These are phyloP conservation scores for Erodium moschatum DNA, from an alignment of 441 rosid genomes.

Conservation along the genomic window DNA sequence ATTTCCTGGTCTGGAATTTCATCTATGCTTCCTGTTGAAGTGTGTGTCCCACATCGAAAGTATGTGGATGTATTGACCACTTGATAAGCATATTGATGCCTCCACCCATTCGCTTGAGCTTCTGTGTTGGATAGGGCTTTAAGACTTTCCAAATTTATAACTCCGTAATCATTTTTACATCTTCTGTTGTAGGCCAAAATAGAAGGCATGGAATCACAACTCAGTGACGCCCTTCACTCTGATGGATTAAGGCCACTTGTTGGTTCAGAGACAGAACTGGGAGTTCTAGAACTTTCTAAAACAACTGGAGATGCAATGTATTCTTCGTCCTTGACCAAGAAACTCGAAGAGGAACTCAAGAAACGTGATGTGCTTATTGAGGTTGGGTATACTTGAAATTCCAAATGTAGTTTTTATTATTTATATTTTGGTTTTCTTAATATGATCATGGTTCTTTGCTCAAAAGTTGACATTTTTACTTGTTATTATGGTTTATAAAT, in stretches of 20 bases:
- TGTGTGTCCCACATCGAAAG: too few species aligned
- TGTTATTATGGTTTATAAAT: neutral
- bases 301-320: slow-evolving; percentile 46
- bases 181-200: slow-evolving; percentile 51
- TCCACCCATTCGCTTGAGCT: too few species aligned
- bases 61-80: too few species aligned
- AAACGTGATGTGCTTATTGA: slow-evolving; percentile 96
- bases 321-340: slow-evolving; percentile 71
- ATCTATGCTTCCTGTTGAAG: slow-evolving; percentile 7
- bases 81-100: too few species aligned
- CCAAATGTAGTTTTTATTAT: neutral
- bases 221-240: slow-evolving; percentile 48
- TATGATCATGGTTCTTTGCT: slow-evolving; percentile 7
- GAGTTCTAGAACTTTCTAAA: slow-evolving; percentile 36
- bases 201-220: slow-evolving; percentile 58
- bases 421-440: neutral
- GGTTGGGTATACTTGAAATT: slow-evolving; percentile 40
- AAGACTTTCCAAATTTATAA: slow-evolving; percentile 14
- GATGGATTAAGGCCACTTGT: slow-evolving; percentile 34
- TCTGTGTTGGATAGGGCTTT: too few species aligned
- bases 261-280: slow-evolving; percentile 38
- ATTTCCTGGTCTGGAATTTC: slow-evolving; percentile 13
- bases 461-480: neutral
- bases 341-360: slow-evolving; percentile 94
- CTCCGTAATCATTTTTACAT: slow-evolving; percentile 11